Base-by-base conservation (phyloP, 495 filamentous ascomycete species). In the Cercophora sp. region DNA sequence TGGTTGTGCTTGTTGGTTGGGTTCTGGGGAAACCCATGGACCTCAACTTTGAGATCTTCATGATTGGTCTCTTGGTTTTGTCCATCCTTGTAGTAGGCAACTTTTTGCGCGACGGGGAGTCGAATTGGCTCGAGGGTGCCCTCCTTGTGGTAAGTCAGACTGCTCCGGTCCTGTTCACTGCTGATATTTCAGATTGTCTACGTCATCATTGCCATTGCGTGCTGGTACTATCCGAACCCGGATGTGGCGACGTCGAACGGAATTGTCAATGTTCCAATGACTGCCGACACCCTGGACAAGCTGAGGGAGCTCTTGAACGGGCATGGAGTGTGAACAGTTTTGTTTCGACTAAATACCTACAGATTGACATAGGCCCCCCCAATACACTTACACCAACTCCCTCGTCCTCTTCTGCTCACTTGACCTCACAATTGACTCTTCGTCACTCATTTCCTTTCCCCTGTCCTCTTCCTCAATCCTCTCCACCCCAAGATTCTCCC, bases 1-100 rank as follows among this genome's bases (percentile, higher is more conserved):
- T 94, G 3, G 84, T 88, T 15, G 79, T 94, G 31, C 74, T 94
- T 35, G 85, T 91, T 19, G 88, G 84, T 19, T 96, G 90, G 91
- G 81, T 84, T 8, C 62, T 86, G 2, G 65, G 58, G 20, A 80
- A 79, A 49, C 60, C 73, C 11, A 85, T 96, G 82, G 82, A 84
- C 48, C 70, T 96, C 34, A 83, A 88, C 56, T 95, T 95, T 60
- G 86, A 92, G 57, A 77, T 88, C 8, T 96, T 95, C 72, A 87
- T 90, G 76, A 78, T 92, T 16, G 80, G 88, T n/a, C 72, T 91
- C 42, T 72, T 95, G 5, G 85, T 95, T 44, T 75, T 95, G 39
- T 81, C 88, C 2, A 91, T 93, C 60, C 69, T 96, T 34, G 88
- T 92, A 1, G 86, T 89, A 10, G 85, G 86, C 10, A 88, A 88